Conservation (phyloP, 2,329 filamentous ascomycete species). For the Setomelanomma holmii region DNA sequence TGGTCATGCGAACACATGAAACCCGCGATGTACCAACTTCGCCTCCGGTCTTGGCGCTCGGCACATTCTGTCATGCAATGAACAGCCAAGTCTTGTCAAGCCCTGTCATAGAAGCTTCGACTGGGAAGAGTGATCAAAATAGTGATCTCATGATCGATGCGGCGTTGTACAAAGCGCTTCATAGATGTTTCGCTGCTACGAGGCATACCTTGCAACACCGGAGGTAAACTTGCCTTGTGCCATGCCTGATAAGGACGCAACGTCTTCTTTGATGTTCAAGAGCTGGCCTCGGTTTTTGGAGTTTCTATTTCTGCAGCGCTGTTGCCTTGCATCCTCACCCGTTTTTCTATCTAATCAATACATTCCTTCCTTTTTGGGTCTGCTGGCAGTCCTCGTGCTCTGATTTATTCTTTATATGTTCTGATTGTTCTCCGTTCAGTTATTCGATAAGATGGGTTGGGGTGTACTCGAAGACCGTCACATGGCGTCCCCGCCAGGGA, state of each 20-base stretch:
- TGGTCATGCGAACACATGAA: too few species aligned
- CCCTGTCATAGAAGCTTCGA: too few species aligned
- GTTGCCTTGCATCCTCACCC: background rate
- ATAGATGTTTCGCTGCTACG: slow-evolving; percentile 14
- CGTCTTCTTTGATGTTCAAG: background rate
- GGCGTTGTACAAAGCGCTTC: slow-evolving; percentile 11
- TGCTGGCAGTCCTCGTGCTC: slow-evolving; percentile 33
- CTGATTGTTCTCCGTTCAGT: too few species aligned
- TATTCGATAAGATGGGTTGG: slow-evolving; percentile 20
- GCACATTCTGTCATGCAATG: too few species aligned
- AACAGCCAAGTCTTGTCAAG: too few species aligned
- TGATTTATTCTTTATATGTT: background rate
- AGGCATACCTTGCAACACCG: slow-evolving; percentile 5
- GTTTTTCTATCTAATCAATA: background rate
- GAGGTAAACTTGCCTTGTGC: slow-evolving; percentile 1
- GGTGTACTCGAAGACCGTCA: slow-evolving; percentile 38
- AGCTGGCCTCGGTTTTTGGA: slow-evolving; percentile 10
- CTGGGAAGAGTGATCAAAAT: too few species aligned
- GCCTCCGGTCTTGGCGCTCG: too few species aligned
- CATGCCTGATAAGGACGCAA: slow-evolving; percentile 10
- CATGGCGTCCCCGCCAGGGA: slow-evolving; percentile 42
- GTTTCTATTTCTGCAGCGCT: background rate
- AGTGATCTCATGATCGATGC: background rate
- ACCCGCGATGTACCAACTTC: too few species aligned
- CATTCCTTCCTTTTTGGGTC: slow-evolving; percentile 11